Conservation (phyloP, 1,284 basidiomycete genomes). For the Cryptococcus depauperatus region DNA sequence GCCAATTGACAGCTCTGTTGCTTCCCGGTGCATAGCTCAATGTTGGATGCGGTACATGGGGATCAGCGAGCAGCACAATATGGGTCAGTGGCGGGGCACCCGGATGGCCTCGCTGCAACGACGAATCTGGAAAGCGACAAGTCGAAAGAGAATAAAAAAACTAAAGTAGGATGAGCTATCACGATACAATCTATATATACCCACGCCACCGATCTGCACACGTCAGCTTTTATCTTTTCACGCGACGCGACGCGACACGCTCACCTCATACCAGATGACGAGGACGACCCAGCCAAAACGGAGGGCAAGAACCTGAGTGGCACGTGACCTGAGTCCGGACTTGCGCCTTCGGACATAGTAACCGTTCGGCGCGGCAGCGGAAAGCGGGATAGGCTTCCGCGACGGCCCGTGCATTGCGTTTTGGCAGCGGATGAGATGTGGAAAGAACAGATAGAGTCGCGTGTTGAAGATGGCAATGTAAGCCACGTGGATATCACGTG, state of each 20-base stretch:
- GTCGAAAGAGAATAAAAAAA: conserved; percentile 44
- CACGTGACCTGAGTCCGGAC: conserved; percentile 25
- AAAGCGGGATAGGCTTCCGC: not conserved
- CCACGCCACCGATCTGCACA: conserved; percentile 36
- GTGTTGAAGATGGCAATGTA: no score
- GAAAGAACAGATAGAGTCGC: not conserved
- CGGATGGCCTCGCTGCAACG: conserved; percentile 18
- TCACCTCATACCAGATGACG: conserved; percentile 66
- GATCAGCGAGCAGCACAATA: conserved; percentile 66
- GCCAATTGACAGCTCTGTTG: conserved; percentile 36
- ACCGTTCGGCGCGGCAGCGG: conserved; percentile 1
- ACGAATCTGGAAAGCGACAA: conserved; percentile 42
- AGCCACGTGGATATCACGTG: not conserved
- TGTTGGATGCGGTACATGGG: conserved; percentile 60
- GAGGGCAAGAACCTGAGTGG: conserved; percentile 43
- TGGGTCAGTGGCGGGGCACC: conserved; percentile 48
- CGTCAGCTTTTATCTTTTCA: not conserved
- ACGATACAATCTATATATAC: conserved; percentile 6
- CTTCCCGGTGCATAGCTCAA: conserved; percentile 45
- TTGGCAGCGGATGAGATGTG: not conserved
- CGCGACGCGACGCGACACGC: conserved; percentile 18
- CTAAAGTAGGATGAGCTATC: conserved; percentile 7
- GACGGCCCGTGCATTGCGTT: not conserved
- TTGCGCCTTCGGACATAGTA: conserved; percentile 10
- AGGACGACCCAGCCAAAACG: conserved; percentile 55